These are phyloP conservation scores for Guadua angustifolia DNA, from an alignment of 176 grass and related monocot genomes.

Conservation along the genomic window DNA sequence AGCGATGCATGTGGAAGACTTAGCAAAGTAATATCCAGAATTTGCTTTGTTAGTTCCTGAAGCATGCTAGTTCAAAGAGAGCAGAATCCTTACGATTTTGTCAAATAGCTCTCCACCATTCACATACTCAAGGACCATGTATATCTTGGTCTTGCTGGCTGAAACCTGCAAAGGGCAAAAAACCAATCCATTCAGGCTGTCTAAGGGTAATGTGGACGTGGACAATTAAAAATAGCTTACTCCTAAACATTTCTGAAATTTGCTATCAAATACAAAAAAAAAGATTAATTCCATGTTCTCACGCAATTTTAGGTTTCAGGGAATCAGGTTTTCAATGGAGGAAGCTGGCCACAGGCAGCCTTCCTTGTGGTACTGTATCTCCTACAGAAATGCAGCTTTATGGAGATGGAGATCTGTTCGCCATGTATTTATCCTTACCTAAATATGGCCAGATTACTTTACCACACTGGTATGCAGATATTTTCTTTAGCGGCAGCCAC, in stretches of 20 bases:
- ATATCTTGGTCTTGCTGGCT: constrained; percentile 96
- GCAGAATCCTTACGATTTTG: constrained; percentile 71
- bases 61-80: neutral
- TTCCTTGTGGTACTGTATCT: neutral
- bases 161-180: constrained; percentile 57
- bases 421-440: neutral
- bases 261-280: neutral
- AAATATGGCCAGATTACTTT: neutral
- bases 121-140: constrained; percentile 90
- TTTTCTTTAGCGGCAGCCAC: neutral
- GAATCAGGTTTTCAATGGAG: neutral
- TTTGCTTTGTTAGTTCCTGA: neutral
- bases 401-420: neutral
- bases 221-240: neutral
- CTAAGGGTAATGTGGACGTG: neutral
- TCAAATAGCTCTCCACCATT: constrained; percentile 87
- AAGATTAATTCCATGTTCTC: neutral
- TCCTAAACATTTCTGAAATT: neutral
- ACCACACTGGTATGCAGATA: neutral
- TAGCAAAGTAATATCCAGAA: neutral
- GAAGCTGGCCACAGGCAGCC: neutral
- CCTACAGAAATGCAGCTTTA: neutral
- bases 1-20: neutral
- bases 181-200: neutral
- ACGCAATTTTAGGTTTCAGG: neutral